Conservation (phyloP, 2,329 filamentous ascomycete genomes). For the Botrytis tulipae region DNA sequence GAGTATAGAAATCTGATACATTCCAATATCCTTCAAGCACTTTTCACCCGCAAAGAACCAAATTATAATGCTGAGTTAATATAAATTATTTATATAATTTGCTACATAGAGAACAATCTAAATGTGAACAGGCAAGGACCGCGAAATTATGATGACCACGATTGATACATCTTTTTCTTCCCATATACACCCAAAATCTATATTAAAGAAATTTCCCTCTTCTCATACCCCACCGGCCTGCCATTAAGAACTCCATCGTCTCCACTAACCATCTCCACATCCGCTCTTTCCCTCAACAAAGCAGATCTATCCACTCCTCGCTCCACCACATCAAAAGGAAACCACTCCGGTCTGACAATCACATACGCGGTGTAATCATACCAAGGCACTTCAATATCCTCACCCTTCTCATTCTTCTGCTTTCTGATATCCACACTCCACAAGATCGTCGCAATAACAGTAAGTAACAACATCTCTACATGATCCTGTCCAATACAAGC, state of each 20-base stretch:
- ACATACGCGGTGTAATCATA: conserved; percentile 17
- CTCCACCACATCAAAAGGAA: conserved; percentile 13
- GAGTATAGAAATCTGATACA: no score
- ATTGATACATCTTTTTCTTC: neutral
- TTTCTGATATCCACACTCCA: conserved; percentile 13
- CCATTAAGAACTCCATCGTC: conserved; percentile 10
- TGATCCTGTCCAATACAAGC: conserved; percentile 51
- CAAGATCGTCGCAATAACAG: conserved; percentile 12
- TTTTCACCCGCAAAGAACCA: neutral
- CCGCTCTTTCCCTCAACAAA: neutral
- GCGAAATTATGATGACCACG: neutral
- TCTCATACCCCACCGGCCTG: neutral
- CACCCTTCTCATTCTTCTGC: conserved; percentile 9
- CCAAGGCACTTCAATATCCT: conserved; percentile 6
- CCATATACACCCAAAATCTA: neutral
- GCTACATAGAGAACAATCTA: neutral
- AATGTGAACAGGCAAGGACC: neutral
- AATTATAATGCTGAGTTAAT: neutral
- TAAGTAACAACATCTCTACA: conserved; percentile 40
- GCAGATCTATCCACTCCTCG: neutral
- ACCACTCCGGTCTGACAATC: conserved; percentile 19
- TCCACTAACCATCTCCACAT: conserved; percentile 15
- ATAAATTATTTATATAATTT: neutral
- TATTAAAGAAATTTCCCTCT: conserved; percentile 4
- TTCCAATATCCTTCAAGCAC: neutral